A percentile compares a stretch with the other conserved stretches of the same genome.
Conservation (phyloP, 176 grass and related monocot genomes). For the Coix lacrymajobi region DNA sequence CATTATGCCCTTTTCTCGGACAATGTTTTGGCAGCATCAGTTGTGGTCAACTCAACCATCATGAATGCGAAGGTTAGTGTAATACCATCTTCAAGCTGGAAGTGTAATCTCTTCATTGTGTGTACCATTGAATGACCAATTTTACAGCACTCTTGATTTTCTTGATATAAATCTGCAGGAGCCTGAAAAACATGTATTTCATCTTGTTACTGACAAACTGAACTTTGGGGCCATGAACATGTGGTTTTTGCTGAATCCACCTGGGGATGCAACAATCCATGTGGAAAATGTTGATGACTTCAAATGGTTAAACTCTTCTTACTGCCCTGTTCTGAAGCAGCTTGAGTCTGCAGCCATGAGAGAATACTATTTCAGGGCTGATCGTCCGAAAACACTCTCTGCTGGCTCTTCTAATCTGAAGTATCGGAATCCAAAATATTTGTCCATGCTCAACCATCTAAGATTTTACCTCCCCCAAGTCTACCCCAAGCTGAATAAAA, state of each 20-base stretch:
- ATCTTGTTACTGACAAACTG: constrained; percentile 68
- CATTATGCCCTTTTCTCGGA: constrained; percentile 68
- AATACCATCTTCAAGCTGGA: background rate
- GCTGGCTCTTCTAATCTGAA: constrained; percentile 63
- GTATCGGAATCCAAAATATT: constrained; percentile 61
- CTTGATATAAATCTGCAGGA: constrained; percentile 36
- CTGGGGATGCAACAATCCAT: constrained; percentile 51
- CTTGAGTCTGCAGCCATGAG: constrained; percentile 56
- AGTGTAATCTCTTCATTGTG: background rate
- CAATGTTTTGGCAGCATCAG: constrained; percentile 72
- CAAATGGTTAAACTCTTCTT: constrained; percentile 65
- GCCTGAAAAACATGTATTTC: constrained; percentile 68
- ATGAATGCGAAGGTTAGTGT: constrained; percentile 52
- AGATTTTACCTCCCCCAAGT: constrained; percentile 59
- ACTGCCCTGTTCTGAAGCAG: constrained; percentile 60
- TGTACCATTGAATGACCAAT: background rate
- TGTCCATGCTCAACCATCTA: constrained; percentile 59
- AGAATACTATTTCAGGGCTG: constrained; percentile 57
- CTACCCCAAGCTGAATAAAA: constrained; percentile 63
- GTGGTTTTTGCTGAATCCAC: constrained; percentile 74
- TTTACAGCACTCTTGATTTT: background rate
- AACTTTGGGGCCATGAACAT: constrained; percentile 72
- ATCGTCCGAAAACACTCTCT: constrained; percentile 39
- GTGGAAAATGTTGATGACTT: constrained; percentile 72
- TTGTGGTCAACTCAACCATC: constrained; percentile 64